Conservation (phyloP, 306 rosid genomes). For the Leucaena leucocephala region DNA sequence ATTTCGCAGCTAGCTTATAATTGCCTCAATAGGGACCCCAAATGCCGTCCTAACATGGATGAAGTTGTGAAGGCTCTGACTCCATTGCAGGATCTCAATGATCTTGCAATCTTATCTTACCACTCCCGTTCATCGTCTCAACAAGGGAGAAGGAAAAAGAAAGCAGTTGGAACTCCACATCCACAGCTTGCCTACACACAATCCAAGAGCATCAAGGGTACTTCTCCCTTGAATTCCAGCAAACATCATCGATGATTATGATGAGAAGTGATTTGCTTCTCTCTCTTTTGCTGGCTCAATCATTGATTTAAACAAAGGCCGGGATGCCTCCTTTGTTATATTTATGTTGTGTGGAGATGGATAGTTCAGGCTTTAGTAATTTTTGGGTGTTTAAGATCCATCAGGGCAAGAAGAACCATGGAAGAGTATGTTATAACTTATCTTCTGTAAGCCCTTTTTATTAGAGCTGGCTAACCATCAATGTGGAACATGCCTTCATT, state of each 20-base stretch:
- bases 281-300: constrained; percentile 36
- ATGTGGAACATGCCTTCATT: constrained; percentile 45
- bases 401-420: constrained; percentile 54
- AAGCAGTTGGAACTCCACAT: constrained; percentile 71
- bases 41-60: constrained; percentile 89
- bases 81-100: constrained; percentile 83
- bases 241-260: constrained; percentile 59
- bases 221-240: constrained; percentile 70
- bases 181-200: constrained; percentile 68
- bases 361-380: constrained; percentile 55
- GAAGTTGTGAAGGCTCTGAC: constrained; percentile 81
- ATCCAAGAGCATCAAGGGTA: constrained; percentile 73
- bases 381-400: constrained; percentile 53
- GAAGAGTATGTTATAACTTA: constrained; percentile 50
- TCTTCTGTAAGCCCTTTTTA: constrained; percentile 49
- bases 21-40: constrained; percentile 88
- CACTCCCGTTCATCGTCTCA: constrained; percentile 71
- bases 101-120: constrained; percentile 74
- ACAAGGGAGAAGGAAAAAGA: constrained; percentile 87
- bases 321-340: constrained; percentile 44
- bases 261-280: constrained; percentile 41
- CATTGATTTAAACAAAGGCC: constrained; percentile 47
- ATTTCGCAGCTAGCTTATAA: constrained; percentile 82
- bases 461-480: constrained; percentile 59
- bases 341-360: constrained; percentile 52